Evolutionary conservation across 768 basidiomycete species (phyloP).

Genomic region (Xerocomus spinulosus): DNA sequence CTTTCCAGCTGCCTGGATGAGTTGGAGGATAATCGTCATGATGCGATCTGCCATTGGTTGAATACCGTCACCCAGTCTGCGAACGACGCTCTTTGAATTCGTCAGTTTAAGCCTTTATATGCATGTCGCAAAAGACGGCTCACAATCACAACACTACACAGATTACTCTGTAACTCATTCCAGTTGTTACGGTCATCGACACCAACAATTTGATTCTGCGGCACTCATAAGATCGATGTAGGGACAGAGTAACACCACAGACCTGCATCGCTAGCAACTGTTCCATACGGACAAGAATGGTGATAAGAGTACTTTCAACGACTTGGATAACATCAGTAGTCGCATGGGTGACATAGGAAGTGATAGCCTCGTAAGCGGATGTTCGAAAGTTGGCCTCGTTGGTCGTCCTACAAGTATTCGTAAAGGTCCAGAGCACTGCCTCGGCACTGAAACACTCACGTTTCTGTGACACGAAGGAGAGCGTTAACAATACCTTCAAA

Average conservation of each 20-base stretch:
- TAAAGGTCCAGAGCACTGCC: slow-evolving; percentile 9
- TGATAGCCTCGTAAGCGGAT: slow-evolving; percentile 93
- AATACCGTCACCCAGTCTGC: slow-evolving; percentile 78
- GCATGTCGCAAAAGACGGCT: slow-evolving; percentile 25
- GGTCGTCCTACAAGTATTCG: slow-evolving; percentile 44
- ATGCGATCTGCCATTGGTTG: slow-evolving; percentile 89
- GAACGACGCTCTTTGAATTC: slow-evolving; percentile 68
- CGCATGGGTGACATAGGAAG: slow-evolving; percentile 78
- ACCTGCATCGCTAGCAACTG: slow-evolving; percentile 81
- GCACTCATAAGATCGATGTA: slow-evolving; percentile 1
- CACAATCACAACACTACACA: slow-evolving; percentile 87
- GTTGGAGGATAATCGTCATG: slow-evolving; percentile 84
- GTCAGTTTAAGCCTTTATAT: slow-evolving; percentile 1
- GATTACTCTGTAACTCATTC: slow-evolving; percentile 96
- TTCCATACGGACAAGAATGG: slow-evolving; percentile 88
- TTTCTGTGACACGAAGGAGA: slow-evolving; percentile 82
- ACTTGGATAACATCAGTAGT: slow-evolving; percentile 73
- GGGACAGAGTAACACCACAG: slow-evolving; percentile 17
- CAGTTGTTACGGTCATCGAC: slow-evolving; percentile 96
- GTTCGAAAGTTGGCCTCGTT: slow-evolving; percentile 94
- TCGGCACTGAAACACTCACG: slow-evolving; percentile 41
- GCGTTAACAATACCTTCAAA: slow-evolving; percentile 84
- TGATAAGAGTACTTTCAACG: slow-evolving; percentile 76
- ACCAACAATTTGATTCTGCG: slow-evolving; percentile 87
- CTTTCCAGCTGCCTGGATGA: slow-evolving; percentile 85